phyloP scores from a whole-genome alignment of 192 early-diverging fungal genomes.

The Entrophospora sp. region DNA sequence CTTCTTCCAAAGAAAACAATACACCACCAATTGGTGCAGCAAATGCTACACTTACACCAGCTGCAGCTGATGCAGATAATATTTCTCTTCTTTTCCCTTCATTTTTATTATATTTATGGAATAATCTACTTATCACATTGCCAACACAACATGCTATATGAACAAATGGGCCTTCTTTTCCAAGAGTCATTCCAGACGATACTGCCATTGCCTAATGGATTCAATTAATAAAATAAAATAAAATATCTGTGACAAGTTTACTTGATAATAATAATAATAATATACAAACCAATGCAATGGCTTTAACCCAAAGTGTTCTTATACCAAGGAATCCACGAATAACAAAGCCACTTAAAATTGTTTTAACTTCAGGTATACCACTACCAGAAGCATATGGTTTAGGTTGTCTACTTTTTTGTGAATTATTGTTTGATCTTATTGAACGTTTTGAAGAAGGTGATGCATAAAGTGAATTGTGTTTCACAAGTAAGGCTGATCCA shows the following conservation, averaged over 20 bases:
- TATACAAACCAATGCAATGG: constrained; percentile 63
- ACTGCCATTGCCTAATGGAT: constrained; percentile 76
- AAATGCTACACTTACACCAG: constrained; percentile 94
- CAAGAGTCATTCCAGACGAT: constrained; percentile 82
- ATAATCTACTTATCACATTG: constrained; percentile 72
- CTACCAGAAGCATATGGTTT: constrained; percentile 84
- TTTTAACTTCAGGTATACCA: constrained; percentile 86
- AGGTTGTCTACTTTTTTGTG: neutral
- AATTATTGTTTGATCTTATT: neutral
- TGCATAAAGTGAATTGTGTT: constrained; percentile 39
- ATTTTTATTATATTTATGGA: constrained; percentile 72
- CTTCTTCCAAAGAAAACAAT: constrained; percentile 54
- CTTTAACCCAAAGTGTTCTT: constrained; percentile 88
- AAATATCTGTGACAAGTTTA: neutral
- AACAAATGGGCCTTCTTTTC: constrained; percentile 94
- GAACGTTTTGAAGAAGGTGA: neutral
- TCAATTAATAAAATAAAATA: neutral
- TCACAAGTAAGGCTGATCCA: neutral
- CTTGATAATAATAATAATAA: neutral
- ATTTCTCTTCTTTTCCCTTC: constrained; percentile 74
- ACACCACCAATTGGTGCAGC: constrained; percentile 90
- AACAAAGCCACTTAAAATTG: constrained; percentile 82
- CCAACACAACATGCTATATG: constrained; percentile 92
- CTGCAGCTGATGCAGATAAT: constrained; percentile 83
- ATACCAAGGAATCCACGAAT: constrained; percentile 87